Percentiles rank a stretch among this genome's conserved stretches.
phyloP scores from a whole-genome alignment of 1,139 yeast genomes.

The Yamadazyma taylorii region DNA sequence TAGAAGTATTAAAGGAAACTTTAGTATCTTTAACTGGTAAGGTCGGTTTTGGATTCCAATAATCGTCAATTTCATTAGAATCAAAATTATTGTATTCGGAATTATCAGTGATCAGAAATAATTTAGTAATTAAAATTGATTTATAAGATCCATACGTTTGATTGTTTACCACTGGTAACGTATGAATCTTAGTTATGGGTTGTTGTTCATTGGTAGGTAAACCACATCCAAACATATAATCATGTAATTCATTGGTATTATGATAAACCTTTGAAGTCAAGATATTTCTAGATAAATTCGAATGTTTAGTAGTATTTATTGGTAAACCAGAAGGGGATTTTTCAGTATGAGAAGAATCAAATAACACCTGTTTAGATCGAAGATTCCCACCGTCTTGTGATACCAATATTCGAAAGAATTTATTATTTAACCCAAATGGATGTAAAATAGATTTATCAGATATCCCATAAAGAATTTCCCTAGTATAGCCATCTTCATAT shows the following conservation, averaged over 20 bases:
- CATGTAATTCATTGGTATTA: constrained; percentile 44
- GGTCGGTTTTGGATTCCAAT: constrained; percentile 38
- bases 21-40: constrained; percentile 27
- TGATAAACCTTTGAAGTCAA: constrained; percentile 35
- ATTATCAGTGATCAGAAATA: constrained; percentile 42
- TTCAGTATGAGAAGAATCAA: constrained; percentile 40
- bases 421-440: constrained; percentile 33
- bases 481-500: constrained; percentile 43
- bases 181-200: constrained; percentile 47
- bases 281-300: constrained; percentile 15
- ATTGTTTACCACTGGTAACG: constrained; percentile 42
- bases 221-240: constrained; percentile 60
- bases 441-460: constrained; percentile 28
- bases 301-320: constrained; percentile 1
- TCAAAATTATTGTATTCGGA: constrained; percentile 15
- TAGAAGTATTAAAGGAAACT: constrained; percentile 12
- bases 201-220: constrained; percentile 50
- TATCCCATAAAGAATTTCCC: constrained; percentile 46
- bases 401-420: constrained; percentile 44
- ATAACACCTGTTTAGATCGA: constrained; percentile 48
- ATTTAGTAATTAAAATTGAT: constrained; percentile 46
- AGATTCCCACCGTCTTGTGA: constrained; percentile 55
- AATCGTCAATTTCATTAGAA: constrained; percentile 5
- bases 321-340: constrained; percentile 2
- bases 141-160: constrained; percentile 27